Evolutionary conservation across 1,139 yeast genomes (phyloP), one percentile per base, ranked within the genome.

Genomic region (Scheffersomyces cryptocercus): DNA sequence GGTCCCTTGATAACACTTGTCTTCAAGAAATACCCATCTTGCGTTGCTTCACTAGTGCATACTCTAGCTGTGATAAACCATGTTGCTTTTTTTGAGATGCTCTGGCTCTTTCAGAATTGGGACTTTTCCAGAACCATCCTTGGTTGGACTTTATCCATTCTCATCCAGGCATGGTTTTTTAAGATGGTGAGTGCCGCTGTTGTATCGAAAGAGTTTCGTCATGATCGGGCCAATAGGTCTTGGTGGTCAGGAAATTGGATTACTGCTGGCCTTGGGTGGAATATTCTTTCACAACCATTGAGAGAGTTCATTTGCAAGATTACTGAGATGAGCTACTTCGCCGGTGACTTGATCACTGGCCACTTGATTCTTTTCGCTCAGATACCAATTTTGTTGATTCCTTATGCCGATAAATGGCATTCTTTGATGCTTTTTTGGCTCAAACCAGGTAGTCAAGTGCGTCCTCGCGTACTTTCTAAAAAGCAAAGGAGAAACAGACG

Each of bases 371-470:
- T 81, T 42, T 66, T 77, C 40, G 55, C 69, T 3, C 85, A 81
- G 49, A 50, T 79, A 10, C 87, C 87, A 2, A 51, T 81, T 6
- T 57, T 82, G 33, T 61, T 80, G 28, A 62, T 82, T 28, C 88
- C 87, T 0, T 79, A 72, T 52, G 68, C 79, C 38, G 93, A 88
- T 59, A 75, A 75, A 44, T 81, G 89, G 84, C 97, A 90, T 59
- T 81, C 95, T 1, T 69, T 84, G 64, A 77, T 87, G 75, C 68
- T 90, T 37, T 81, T 89, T 61, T 90, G 97, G 97, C 68, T 88
- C 42, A 77, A 73, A 39, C 96, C 96, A 1, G 74, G 78, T 1
- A 62, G 70, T 49, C 77, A 81, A 52, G 58, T 78, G 37, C 64
- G 77, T 38, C 63, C 77, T 44, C 62, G 77, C 45, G 53, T 70